These are phyloP conservation scores for Colletotrichum paranaense DNA, from an alignment of 2,329 filamentous ascomycete genomes.

Conservation along the genomic window DNA sequence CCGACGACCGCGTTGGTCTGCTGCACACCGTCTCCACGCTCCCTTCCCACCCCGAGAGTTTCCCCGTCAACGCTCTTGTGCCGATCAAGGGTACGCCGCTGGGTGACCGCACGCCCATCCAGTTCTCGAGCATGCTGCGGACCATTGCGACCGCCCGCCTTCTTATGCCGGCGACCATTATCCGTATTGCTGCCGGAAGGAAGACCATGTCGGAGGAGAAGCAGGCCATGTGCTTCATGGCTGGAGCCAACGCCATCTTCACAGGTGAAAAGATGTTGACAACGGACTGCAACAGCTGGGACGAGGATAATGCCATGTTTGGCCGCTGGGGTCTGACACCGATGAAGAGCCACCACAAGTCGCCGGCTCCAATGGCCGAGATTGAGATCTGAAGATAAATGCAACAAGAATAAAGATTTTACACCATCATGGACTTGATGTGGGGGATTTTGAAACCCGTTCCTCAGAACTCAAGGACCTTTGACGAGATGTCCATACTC, in stretches of 20 bases:
- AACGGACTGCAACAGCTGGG: conserved; percentile 91
- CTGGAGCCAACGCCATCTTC: conserved; percentile 93
- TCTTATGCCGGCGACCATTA: conserved; percentile 86
- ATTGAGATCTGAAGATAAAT: neutral
- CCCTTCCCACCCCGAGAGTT: conserved; percentile 86
- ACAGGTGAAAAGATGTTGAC: conserved; percentile 97
- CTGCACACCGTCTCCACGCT: conserved; percentile 86
- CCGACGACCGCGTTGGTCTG: conserved; percentile 83
- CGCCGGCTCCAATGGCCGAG: conserved; percentile 31
- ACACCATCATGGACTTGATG: no score
- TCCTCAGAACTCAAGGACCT: no score
- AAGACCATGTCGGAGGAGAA: conserved; percentile 89
- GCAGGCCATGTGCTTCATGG: conserved; percentile 90
- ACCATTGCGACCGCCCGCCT: conserved; percentile 87
- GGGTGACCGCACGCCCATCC: conserved; percentile 77
- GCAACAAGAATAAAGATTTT: neutral
- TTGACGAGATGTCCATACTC: no score
- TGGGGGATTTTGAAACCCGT: no score
- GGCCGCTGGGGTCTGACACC: conserved; percentile 83
- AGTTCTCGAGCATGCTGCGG: conserved; percentile 82
- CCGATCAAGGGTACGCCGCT: conserved; percentile 92
- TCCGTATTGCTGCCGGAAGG: conserved; percentile 85
- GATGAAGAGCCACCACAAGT: conserved; percentile 70
- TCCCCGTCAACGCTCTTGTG: conserved; percentile 91
- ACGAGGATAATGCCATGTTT: conserved; percentile 88